Base-by-base conservation (phyloP, 164 flowering plant genomes). In the Dillenia suffruticosa region DNA sequence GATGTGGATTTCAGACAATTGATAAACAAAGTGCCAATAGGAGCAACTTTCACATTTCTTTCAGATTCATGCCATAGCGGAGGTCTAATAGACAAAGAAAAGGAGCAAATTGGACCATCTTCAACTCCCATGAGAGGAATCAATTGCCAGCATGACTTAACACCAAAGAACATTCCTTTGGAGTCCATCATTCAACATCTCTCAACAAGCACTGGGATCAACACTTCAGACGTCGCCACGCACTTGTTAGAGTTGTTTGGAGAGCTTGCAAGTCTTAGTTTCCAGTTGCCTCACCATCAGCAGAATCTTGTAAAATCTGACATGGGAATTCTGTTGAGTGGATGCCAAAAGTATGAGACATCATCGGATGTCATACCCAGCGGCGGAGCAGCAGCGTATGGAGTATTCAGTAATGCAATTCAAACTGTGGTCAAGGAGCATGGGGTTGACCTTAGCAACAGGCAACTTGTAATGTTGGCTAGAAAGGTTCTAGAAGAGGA, bases 41-140 rank as follows among this genome's bases (percentile, higher is more conserved):
- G 82, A 22, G 81, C 82, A 49, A 84, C 72, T 70, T 77, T 90
- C 78, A 90, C 97, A 46, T 77, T 88, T 55, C 56, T 90, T 13
- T 86, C 97, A 5, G 95, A 90, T 61, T 90, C 97, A 0, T 88
- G 95, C 76, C 91, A 88, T 66, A 88, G 97, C 22, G 97, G 95
- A 1, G 97, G 97, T 54, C 87, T 90, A 13, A 86, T 86, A 10
- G 87, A 86, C 81, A 82, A 82, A 61, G 92, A 84, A 68, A 88
- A 82, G 44, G 89, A 88, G 66, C 92, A 90, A 65, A 80, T 86
- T 6, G 92, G 95, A 11, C 95, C 92, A 1, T 58, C 76, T 44
- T 46, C 59, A 2, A 8, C 11, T 44, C 17, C 50, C 2, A 49
- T 22, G 0, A 56, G 24, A 19, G 8, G 13, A 26, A 26, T 26